A percentile compares a stretch with the other conserved stretches of the same genome.
These are phyloP conservation scores for Fusarium haematococcum DNA, from an alignment of 2,329 filamentous ascomycete genomes.

Conservation along the genomic window DNA sequence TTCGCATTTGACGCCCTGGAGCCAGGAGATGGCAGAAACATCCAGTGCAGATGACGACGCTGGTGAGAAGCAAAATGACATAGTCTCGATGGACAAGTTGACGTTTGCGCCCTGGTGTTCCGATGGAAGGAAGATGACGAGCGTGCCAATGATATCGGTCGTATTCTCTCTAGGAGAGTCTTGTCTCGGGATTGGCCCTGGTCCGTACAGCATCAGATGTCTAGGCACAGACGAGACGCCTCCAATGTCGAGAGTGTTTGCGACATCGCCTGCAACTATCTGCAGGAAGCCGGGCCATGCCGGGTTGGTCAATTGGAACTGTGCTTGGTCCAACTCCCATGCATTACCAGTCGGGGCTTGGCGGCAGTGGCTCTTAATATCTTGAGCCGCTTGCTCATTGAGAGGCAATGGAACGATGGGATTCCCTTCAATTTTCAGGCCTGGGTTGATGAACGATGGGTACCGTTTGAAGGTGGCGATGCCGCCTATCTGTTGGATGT, in stretches of 20 bases:
- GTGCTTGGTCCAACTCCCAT: conserved; percentile 21
- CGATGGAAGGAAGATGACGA: conserved; percentile 25
- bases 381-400: conserved; percentile 3
- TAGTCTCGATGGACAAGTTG: conserved; percentile 11
- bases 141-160: conserved; percentile 1
- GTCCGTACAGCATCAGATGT: conserved; percentile 18
- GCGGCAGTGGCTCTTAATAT: conserved; percentile 11
- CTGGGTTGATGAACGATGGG: conserved; percentile 23
- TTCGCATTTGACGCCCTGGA: conserved; percentile 1
- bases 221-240: not conserved
- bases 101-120: conserved; percentile 22
- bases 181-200: not conserved
- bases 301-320: conserved; percentile 27
- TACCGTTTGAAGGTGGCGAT: conserved; percentile 18
- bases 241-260: not conserved
- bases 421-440: conserved; percentile 11
- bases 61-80: not conserved
- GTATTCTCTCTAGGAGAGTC: not conserved
- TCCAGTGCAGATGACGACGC: conserved; percentile 14
- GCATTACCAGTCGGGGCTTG: not conserved
- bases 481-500: conserved; percentile 3
- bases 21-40: conserved; percentile 23
- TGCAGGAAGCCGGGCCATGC: conserved; percentile 14
- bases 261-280: not conserved
- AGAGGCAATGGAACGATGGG: conserved; percentile 22